phyloP scores from a whole-genome alignment of 192 early-diverging fungal genomes.

The Coemansia sp. region DNA sequence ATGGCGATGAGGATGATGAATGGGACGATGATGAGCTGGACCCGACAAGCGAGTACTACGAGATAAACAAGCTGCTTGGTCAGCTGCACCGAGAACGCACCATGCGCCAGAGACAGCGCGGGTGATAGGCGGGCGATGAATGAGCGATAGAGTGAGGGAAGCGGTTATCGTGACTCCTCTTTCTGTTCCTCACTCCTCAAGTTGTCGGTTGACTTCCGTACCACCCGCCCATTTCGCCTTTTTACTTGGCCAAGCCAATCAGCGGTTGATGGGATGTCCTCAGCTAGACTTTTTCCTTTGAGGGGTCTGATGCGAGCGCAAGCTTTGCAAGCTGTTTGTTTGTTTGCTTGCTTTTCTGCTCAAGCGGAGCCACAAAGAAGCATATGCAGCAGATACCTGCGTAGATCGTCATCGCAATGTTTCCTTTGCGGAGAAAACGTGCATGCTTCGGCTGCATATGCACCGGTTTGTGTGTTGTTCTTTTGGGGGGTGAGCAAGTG shows the following conservation, averaged over 20 bases:
- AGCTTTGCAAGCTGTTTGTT: not conserved
- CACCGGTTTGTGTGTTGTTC: not conserved
- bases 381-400: not conserved
- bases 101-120: slow-evolving; percentile 22
- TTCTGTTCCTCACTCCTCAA: too few relatives aligned
- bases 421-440: slow-evolving; percentile 3
- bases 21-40: slow-evolving; percentile 13
- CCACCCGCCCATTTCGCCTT: too few relatives aligned
- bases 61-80: slow-evolving; percentile 44
- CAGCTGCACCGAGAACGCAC: slow-evolving; percentile 44
- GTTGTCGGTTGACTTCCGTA: too few relatives aligned
- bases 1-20: slow-evolving; percentile 11
- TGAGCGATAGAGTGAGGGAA: not conserved
- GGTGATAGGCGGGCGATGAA: not conserved
- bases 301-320: too few relatives aligned
- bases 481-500: slow-evolving; percentile 1
- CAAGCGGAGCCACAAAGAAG: not conserved
- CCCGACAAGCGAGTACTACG: slow-evolving; percentile 43
- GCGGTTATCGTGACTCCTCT: too few relatives aligned
- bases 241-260: too few relatives aligned
- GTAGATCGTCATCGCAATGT: not conserved
- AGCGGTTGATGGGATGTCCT: too few relatives aligned
- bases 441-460: not conserved
- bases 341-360: not conserved
- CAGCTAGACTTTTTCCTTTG: too few relatives aligned